Evolutionary conservation across 352 stramenopile genomes (phyloP).

Genomic region (Aphanomyces euteiches): DNA sequence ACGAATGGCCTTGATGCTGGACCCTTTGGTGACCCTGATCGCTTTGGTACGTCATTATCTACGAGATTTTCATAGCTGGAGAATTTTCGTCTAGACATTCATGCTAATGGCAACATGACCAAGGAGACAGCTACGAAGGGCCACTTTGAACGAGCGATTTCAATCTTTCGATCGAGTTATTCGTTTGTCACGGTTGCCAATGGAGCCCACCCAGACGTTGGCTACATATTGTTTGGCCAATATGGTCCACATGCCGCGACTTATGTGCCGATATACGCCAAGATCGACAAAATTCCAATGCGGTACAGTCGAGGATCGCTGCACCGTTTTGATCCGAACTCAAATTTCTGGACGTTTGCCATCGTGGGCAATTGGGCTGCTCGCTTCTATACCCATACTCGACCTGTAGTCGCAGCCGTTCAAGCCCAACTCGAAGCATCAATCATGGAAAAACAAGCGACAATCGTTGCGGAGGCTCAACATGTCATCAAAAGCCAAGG

Average conservation of each 20-base stretch:
- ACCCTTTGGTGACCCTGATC: slow-evolving; percentile 89
- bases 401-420: slow-evolving; percentile 54
- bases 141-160: slow-evolving; percentile 91
- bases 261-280: slow-evolving; percentile 88
- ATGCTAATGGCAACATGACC: slow-evolving; percentile 44
- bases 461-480: slow-evolving; percentile 28
- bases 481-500: slow-evolving; percentile 38
- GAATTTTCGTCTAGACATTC: slow-evolving; percentile 23
- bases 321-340: slow-evolving; percentile 55
- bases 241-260: slow-evolving; percentile 85
- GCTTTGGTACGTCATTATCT: slow-evolving; percentile 54
- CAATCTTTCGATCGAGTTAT: slow-evolving; percentile 91
- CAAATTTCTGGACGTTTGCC: slow-evolving; percentile 74
- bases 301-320: slow-evolving; percentile 59
- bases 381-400: slow-evolving; percentile 67
- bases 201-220: slow-evolving; percentile 48
- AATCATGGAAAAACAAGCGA: slow-evolving; percentile 40
- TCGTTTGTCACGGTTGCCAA: slow-evolving; percentile 79
- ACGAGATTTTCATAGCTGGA: slow-evolving; percentile 1
- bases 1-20: slow-evolving; percentile 68
- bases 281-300: slow-evolving; percentile 45
- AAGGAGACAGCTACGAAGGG: slow-evolving; percentile 47
- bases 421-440: slow-evolving; percentile 58
- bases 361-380: slow-evolving; percentile 84
- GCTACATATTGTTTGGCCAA: slow-evolving; percentile 86